Percentiles rank a stretch among this genome's conserved stretches.
These are phyloP conservation scores for Darksidea phi DNA, from an alignment of 495 filamentous ascomycete genomes.

Conservation along the genomic window DNA sequence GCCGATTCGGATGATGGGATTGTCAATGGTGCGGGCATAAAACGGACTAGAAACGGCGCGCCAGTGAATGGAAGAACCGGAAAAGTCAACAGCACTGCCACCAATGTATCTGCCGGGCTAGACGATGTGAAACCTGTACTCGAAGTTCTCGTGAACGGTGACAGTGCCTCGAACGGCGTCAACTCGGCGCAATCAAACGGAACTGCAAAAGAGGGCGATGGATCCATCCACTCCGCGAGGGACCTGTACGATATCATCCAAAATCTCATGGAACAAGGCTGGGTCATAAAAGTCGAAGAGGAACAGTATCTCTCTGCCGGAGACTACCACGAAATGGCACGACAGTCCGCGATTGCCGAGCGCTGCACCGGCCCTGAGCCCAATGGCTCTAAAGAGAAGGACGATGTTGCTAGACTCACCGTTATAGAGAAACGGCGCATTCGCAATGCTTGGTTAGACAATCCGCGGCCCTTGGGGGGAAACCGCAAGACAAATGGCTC, in stretches of 20 bases:
- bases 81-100: constrained; percentile 8
- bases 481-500: constrained; percentile 8
- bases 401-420: neutral
- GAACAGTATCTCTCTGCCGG: constrained; percentile 18
- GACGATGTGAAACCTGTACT: neutral
- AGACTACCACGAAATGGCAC: constrained; percentile 16
- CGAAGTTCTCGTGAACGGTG: constrained; percentile 4
- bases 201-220: constrained; percentile 1
- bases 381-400: constrained; percentile 11
- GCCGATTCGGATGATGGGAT: constrained; percentile 9
- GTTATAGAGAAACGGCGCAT: constrained; percentile 7
- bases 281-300: constrained; percentile 16
- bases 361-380: neutral
- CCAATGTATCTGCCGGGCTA: constrained; percentile 3
- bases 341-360: constrained; percentile 1
- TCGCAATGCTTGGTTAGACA: constrained; percentile 11
- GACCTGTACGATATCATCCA: constrained; percentile 18
- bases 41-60: neutral
- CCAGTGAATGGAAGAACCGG: neutral
- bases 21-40: constrained; percentile 8
- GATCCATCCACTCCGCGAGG: constrained; percentile 4
- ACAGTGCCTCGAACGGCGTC: constrained; percentile 3
- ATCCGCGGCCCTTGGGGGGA: neutral
- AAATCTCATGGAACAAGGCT: constrained; percentile 14
- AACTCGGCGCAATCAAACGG: neutral